These are phyloP conservation scores for Aegle marmelos DNA, from an alignment of 345 rosid genomes.

Conservation along the genomic window DNA sequence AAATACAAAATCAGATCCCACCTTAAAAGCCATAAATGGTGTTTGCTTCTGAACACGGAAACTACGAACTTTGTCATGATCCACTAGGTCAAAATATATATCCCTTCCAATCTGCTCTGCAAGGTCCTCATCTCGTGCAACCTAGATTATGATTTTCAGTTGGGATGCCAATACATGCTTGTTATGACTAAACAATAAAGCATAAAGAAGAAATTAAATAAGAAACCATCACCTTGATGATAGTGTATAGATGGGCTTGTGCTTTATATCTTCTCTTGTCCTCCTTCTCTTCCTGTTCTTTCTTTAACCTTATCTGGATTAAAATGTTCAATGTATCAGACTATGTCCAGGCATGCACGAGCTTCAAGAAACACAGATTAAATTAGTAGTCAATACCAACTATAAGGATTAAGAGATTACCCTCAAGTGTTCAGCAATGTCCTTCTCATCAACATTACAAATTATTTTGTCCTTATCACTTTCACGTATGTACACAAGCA, in stretches of 20 bases:
- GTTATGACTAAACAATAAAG: constrained; percentile 3
- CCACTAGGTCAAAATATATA: constrained; percentile 94
- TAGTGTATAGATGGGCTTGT: constrained; percentile 89
- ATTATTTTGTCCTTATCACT: constrained; percentile 94
- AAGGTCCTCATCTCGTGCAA: constrained; percentile 80
- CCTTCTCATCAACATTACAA: constrained; percentile 95
- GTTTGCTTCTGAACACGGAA: constrained; percentile 90
- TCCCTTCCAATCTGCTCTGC: constrained; percentile 86
- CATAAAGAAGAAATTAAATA: not conserved
- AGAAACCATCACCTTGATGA: constrained; percentile 61
- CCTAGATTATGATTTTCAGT: constrained; percentile 27
- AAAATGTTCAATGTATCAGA: constrained; percentile 19
- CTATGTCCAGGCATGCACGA: not conserved
- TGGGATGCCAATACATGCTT: not conserved
- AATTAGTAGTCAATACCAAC: not conserved
- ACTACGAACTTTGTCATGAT: constrained; percentile 91
- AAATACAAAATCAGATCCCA: constrained; percentile 16
- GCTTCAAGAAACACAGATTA: not conserved
- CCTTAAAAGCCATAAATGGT: constrained; percentile 77
- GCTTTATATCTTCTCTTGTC: constrained; percentile 88
- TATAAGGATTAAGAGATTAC: constrained; percentile 35
- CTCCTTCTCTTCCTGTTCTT: constrained; percentile 93
- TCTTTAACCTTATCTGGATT: constrained; percentile 83
- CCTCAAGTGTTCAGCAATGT: constrained; percentile 96
- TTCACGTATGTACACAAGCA: constrained; percentile 97